Base-by-base conservation (phyloP, 2,329 filamentous ascomycete species). In the Trichoderma semiorbis region DNA sequence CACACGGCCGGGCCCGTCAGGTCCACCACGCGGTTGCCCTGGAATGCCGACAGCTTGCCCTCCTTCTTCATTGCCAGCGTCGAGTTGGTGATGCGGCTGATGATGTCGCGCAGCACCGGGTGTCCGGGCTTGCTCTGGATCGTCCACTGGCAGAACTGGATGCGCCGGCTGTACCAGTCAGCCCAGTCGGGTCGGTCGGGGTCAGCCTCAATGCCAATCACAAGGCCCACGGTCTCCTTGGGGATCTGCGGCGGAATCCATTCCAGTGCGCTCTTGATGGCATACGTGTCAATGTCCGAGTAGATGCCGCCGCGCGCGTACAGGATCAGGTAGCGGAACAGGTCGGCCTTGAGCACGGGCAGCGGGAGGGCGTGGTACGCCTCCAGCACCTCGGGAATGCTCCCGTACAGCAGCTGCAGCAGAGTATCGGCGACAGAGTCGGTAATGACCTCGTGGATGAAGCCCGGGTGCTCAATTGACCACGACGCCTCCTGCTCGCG, bases 131-230 rank as follows among this genome's bases (percentile, higher is more conserved):
- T 99, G 71, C 93, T 86, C 82, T 98, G 95, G 74, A 99, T 98
- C 1, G 96, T 99, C 96, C 96, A 99, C 81, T 99, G 96, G 83
- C 96, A 99, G 82, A 99, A 98, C 80, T 98, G 96, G 73, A 99
- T 95, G 74, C 95, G 90, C 72, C 96, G 92, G 74, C 94, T 96
- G 85, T 98, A 99, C 96, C 95, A 98, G 1, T 97, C 86, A 43
- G 90, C 88, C 96, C 96, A 99, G 80, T 99, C 96, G 4, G 89
- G 88, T 62, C 96, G 90, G 81, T 98, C 94, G 0, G 96, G 94
- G 79, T 99, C 96, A 5, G 96, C 96, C 84, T 99, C 96, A 75
- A 99, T 98, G 72, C 96, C 96, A 77, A 98, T 87, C 50, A 99
- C 91, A 74, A 99, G 86, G 11, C 96, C 96, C 75, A 98, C 88